Evolutionary conservation across 805 yeast species (phyloP).

Genomic region (Peterozyma toletana): DNA sequence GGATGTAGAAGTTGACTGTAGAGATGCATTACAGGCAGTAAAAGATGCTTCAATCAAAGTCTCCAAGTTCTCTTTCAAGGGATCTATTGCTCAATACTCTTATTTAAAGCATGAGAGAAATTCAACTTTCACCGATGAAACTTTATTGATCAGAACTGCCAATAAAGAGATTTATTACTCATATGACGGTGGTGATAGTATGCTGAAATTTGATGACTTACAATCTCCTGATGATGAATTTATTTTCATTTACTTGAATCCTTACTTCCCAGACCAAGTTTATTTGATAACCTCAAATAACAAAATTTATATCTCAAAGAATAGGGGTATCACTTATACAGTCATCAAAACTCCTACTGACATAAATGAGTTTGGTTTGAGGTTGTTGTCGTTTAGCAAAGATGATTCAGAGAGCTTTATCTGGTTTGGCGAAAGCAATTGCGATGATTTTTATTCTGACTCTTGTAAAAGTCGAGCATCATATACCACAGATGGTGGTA

Average conservation of each 20-base stretch:
- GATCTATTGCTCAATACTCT: slow-evolving; percentile 44
- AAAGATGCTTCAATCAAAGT: slow-evolving; percentile 24
- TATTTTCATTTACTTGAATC: slow-evolving; percentile 54
- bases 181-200: slow-evolving; percentile 56
- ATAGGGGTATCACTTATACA: slow-evolving; percentile 59
- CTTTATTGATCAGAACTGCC: slow-evolving; percentile 54
- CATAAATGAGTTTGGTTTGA: slow-evolving; percentile 26
- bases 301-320: slow-evolving; percentile 49
- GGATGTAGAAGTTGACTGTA: slow-evolving; percentile 28
- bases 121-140: slow-evolving; percentile 43
- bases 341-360: slow-evolving; percentile 43
- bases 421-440: slow-evolving; percentile 57
- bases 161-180: slow-evolving; percentile 53
- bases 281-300: slow-evolving; percentile 43
- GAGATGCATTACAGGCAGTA: slow-evolving; percentile 16
- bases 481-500: slow-evolving; percentile 64
- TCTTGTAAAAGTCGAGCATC: slow-evolving; percentile 55
- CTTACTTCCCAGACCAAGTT: slow-evolving; percentile 48
- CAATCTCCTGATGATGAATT: slow-evolving; percentile 32
- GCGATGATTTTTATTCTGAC: slow-evolving; percentile 33
- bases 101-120: slow-evolving; percentile 44
- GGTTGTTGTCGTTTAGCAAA: slow-evolving; percentile 58
- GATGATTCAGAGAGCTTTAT: slow-evolving; percentile 50
- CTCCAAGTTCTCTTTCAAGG: slow-evolving; percentile 37
- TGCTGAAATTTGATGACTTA: slow-evolving; percentile 26